A percentile compares a stretch with the other conserved stretches of the same genome.
These are phyloP conservation scores for Amesomyces nigricolor DNA, from an alignment of 2,329 filamentous ascomycete species.

Conservation along the genomic window DNA sequence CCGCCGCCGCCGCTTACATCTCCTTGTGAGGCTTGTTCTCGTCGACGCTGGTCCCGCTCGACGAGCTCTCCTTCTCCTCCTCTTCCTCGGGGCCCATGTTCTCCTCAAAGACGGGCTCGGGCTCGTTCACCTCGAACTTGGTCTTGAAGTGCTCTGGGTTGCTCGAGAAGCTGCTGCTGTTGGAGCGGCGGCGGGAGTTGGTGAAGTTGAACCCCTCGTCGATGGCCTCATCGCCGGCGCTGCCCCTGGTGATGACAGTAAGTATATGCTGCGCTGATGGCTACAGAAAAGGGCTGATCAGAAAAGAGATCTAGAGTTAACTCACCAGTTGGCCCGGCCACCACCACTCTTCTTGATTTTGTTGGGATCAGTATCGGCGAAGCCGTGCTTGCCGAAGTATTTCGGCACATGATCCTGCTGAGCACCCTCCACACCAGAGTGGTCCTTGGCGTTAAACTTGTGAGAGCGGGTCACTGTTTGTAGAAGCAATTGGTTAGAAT, in stretches of 20 bases:
- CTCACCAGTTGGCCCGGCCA: slow-evolving; percentile 91
- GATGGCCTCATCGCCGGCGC: slow-evolving; percentile 73
- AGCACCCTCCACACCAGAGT: slow-evolving; percentile 70
- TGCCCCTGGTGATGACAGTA: slow-evolving; percentile 57
- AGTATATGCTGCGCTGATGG: neutral
- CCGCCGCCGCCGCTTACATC: slow-evolving; percentile 9
- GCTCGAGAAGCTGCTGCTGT: slow-evolving; percentile 71
- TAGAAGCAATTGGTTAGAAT: slow-evolving; percentile 6
- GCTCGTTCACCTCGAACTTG: slow-evolving; percentile 89
- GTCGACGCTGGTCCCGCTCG: slow-evolving; percentile 51
- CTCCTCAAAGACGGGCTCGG: slow-evolving; percentile 90
- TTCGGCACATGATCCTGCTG: slow-evolving; percentile 74
- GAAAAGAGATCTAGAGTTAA: slow-evolving; percentile 10
- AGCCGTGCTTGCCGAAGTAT: slow-evolving; percentile 87
- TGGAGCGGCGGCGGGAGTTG: slow-evolving; percentile 87
- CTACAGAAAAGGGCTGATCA: slow-evolving; percentile 6
- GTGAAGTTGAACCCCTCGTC: slow-evolving; percentile 78
- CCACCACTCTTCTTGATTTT: slow-evolving; percentile 96
- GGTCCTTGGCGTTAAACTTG: slow-evolving; percentile 92
- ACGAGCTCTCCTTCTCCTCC: slow-evolving; percentile 55
- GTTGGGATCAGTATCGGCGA: slow-evolving; percentile 75
- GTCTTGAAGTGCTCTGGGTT: slow-evolving; percentile 79
- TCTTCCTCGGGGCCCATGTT: slow-evolving; percentile 60
- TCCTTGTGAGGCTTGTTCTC: slow-evolving; percentile 41
- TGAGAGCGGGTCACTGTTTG: slow-evolving; percentile 87